These are phyloP conservation scores for Leucocoprinus birnbaumii DNA, from an alignment of 768 basidiomycete genomes.

Conservation along the genomic window DNA sequence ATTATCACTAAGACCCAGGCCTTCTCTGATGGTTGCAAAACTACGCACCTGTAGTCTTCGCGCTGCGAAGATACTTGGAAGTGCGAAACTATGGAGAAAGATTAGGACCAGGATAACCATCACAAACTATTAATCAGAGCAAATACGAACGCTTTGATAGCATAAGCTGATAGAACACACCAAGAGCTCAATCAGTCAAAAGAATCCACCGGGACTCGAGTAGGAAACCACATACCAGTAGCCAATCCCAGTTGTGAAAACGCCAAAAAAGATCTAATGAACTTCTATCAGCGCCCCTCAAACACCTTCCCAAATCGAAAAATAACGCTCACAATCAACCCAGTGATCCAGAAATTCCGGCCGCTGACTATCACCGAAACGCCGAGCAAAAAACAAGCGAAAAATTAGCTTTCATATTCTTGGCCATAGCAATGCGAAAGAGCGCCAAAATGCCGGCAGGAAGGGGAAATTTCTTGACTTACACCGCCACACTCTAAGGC, in stretches of 20 bases:
- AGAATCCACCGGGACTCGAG: background rate
- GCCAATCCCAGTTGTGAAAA: slow-evolving; percentile 41
- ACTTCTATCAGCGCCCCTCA: background rate
- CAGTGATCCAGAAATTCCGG: slow-evolving; percentile 49
- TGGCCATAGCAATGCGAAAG: no score
- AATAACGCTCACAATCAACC: slow-evolving; percentile 45
- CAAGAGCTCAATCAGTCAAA: background rate
- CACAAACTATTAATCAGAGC: background rate
- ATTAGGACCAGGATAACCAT: background rate
- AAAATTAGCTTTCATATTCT: no score
- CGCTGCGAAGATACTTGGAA: slow-evolving; percentile 41
- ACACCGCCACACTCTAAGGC: slow-evolving; percentile 67
- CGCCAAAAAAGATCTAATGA: slow-evolving; percentile 41
- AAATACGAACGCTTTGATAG: slow-evolving; percentile 8
- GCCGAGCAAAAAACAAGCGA: background rate
- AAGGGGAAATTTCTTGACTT: slow-evolving; percentile 17
- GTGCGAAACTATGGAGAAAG: slow-evolving; percentile 27
- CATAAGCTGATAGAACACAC: background rate
- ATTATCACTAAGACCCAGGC: background rate
- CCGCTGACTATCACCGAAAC: slow-evolving; percentile 47
- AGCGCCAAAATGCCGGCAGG: background rate
- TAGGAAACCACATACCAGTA: slow-evolving; percentile 24
- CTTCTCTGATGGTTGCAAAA: background rate
- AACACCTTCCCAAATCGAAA: background rate
- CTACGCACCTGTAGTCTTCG: slow-evolving; percentile 40